Evolutionary conservation across 805 yeast genomes (phyloP), one percentile per base, ranked within the genome.

Genomic region (Cyberlindnera americana): DNA sequence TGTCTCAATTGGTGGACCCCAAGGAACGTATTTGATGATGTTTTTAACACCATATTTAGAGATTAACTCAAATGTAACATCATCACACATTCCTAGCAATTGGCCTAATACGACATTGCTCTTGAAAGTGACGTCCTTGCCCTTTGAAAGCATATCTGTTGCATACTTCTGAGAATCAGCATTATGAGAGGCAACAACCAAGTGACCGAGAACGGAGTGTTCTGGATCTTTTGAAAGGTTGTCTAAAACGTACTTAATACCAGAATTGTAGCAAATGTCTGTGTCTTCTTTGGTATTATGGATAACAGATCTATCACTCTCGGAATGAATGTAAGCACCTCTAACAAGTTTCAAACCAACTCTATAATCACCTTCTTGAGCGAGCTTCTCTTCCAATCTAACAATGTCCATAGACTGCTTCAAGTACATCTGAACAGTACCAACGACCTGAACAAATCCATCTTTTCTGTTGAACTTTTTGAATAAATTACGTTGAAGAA

Each of bases 1-100:
- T 43, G 96, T 89, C 66, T 91, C 97, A 51, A 78, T 65, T 40
- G 95, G 95, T 24, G 97, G 97, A 9, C 97, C 97, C 97, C 97
- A 90, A 14, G 97, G 95, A 47, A 90, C 96, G 60, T 91, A 90
- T 66, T 91, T 91, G 65, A 91, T 81, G 38, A 90, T 81, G 56
- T 87, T 87, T 46, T 73, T 77, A 32, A 77, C 84, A 32, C 76
- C 70, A 49, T 83, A 77, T 33, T 78, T 70, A 29, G 71, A 65
- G 41, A 86, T 77, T 55, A 90, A 72, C 50, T 84, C 87, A 59
- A 74, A 73, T 19, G 96, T 87, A 45, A 86, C 76, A 54, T 83
- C 82, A 62, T 90, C 98, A 37, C 95, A 95, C 97, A 90, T 91
- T 26, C 98, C 98, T 58, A 91, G 69, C 49, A 90, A 75, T 67